Base-by-base conservation (phyloP, 164 flowering plant species). In the Annona squamosa region DNA sequence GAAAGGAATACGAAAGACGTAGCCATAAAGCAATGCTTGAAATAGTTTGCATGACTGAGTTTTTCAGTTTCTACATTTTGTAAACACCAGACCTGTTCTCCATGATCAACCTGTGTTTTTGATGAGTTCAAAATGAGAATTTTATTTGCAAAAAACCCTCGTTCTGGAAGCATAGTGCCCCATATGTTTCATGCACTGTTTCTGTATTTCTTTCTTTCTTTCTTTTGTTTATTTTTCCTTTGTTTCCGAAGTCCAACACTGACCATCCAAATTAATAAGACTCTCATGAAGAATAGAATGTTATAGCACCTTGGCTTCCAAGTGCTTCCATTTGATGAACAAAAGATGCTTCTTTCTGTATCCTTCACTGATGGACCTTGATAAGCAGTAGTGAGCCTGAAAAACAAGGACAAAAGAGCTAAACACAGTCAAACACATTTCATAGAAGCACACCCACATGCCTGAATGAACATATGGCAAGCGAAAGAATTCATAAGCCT, bases 291-390 rank as follows among this genome's bases (percentile, higher is more conserved):
- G 18, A 2, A 37, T 45, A 3, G 46, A 76, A 26, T 72, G 46
- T n/a, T 10, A n/a, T n/a, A 19, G n/a, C 26, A 94, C 99, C 99
- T 92, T 94, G 63, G 98, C 90, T 84, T 94, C 97, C 4, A 92
- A 86, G 71, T 87, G 90, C 79, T 94, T 94, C 95, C 97, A 94
- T 81, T 87, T 90, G 77, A 92, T 85, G 85, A 91, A 94, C 72
- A 82, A 79, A 19, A 87, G 67, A 64, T 88, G 94, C 81, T 94
- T 94, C 84, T 89, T 90, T 73, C 83, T 86, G 76, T 78, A 70
- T 63, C 79, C 83, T 46, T 84, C 76, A 46, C 57, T 78, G 65
- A 78, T 68, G 68, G 83, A 83, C 72, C 81, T 84, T 18, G 89
- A 85, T 79, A 94, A 77, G 86, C 87, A 82, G 79, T 76, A 83